Base-by-base conservation (phyloP, 2,329 filamentous ascomycete species). In the Aspergillus eucalypticola region DNA sequence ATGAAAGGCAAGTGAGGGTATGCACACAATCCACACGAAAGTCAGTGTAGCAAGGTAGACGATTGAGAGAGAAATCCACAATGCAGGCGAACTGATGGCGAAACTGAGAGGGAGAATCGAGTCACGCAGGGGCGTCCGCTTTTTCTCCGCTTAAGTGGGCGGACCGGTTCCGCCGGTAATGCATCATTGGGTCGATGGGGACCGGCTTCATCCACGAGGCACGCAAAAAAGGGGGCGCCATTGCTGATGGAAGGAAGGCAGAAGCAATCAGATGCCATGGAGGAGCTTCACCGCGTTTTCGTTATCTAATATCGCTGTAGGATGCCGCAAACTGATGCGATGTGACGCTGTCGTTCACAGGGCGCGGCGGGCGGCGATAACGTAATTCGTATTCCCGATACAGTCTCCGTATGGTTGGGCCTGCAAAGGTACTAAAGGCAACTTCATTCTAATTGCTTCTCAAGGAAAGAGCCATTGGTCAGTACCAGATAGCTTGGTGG, bases 341-440 rank as follows among this genome's bases (percentile, higher is more conserved):
- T 62, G 64, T 49, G 46, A 59, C 60, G 58, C 54, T 65, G 65
- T 69, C 67, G 69, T 49, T 39, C 32, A 51, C 55, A 71, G 64
- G 68, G 69, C 67, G 69, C 53, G 64, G 60, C 63, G 62, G 48
- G 54, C 59, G 60, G 23, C 32, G 27, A 15, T 50, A 52, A 10
- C 6, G 46, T 52, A 25, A 27, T 29, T 54, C 13, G 55, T 58
- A 29, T 10, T 44, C 15, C 21, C 13, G 10, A 19, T 55, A 55
- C 53, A 15, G 23, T 19, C 8, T 13, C 11, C 25, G 23, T 32
- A 19, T 21, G 15, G 17, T 17, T 17, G 46, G n/a, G 8, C 15
- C 46, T 8, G 41, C 41, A 17, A 2, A 0, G 11, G 3, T 44
- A 21, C 17, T 21, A 10, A 35, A 13, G 32, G 10, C 41, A 44